These are phyloP conservation scores for Moringa oleifera DNA, from an alignment of 345 rosid genomes.

Conservation along the genomic window DNA sequence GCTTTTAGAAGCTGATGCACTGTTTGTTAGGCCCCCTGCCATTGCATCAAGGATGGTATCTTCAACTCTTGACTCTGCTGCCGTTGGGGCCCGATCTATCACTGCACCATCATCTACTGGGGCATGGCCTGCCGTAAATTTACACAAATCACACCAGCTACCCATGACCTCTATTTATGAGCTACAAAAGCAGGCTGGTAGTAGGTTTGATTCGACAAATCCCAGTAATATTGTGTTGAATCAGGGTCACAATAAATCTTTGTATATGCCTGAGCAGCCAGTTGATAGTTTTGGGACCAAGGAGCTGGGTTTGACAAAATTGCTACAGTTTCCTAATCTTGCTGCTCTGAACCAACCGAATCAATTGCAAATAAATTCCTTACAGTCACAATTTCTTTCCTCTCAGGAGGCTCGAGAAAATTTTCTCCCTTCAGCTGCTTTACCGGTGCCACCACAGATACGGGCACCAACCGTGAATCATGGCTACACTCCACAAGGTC, in stretches of 20 bases:
- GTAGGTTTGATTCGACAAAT: slow-evolving; percentile 41
- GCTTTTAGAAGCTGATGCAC: slow-evolving; percentile 38
- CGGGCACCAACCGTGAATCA: slow-evolving; percentile 33
- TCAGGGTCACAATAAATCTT: slow-evolving; percentile 41
- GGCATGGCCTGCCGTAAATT: slow-evolving; percentile 53
- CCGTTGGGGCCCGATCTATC: slow-evolving; percentile 27
- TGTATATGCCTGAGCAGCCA: slow-evolving; percentile 46
- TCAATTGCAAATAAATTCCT: slow-evolving; percentile 35
- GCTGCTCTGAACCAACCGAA: slow-evolving; percentile 44
- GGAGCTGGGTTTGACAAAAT: slow-evolving; percentile 28
- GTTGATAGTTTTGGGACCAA: slow-evolving; percentile 35
- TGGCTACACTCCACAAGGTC: slow-evolving; percentile 48
- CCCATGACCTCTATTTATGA: slow-evolving; percentile 38
- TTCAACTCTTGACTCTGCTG: slow-evolving; percentile 35
- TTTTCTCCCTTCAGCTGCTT: slow-evolving; percentile 30
- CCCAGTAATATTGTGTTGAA: slow-evolving; percentile 33
- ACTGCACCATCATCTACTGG: slow-evolving; percentile 29
- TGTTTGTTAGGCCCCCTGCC: slow-evolving; percentile 31
- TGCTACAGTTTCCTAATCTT: slow-evolving; percentile 30
- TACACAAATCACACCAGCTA: slow-evolving; percentile 46
- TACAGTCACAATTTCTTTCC: slow-evolving; percentile 40
- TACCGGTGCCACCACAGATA: slow-evolving; percentile 40
- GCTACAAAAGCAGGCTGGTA: slow-evolving; percentile 33
- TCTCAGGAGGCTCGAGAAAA: slow-evolving; percentile 36
- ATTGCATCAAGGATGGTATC: slow-evolving; percentile 36